Evolutionary conservation across 164 flowering plant genomes (phyloP), one percentile per base, ranked within the genome.

Genomic region (Magnolia sinica): DNA sequence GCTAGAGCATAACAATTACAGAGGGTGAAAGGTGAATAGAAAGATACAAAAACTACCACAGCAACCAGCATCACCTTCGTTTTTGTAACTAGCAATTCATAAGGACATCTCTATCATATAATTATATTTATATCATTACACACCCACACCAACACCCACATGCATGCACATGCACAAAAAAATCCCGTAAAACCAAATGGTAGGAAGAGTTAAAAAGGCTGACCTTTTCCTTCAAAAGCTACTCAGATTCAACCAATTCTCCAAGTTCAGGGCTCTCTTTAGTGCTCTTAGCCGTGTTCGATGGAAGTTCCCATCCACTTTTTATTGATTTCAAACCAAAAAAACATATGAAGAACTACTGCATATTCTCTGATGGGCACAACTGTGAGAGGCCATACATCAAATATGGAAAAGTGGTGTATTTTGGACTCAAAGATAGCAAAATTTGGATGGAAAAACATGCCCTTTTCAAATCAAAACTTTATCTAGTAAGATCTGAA

Each of bases 331-430:
- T 96, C 27, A 94, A 86, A 45, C 99, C 98, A 77, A 96, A 94
- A n/a, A 82, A 96, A 94, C 88, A 91, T 69, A 29, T 94, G 85
- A 81, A 96, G 97, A 67, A 97, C 81, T 49, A 96, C 89, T 9
- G 94, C 94, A 85, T 92, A 96, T 84, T 96, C 99, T 87, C 99
- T 98, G 74, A 96, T 84, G 49, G 99, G 99, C 86, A 96, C 80
- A 64, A 98, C 99, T 96, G 93, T 77, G 68, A 73, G 18, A 73
- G 70, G 24, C 22, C 50, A 73, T 24, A 59, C 10, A 49, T 64
- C 45, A 70, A 49, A 61, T 23, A 29, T 10, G 68, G 52, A 76
- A 19, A 16, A 74, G 9, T 45, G 31, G 23, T 68, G 8, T 45
- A 18, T 18, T 70, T 70, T 23, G 50, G 70, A 9, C 18, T 24